Evolutionary conservation across 225 moss, liverwort and hornwort genomes (phyloP).

Genomic region (Rhytidiadelphus loreus): DNA sequence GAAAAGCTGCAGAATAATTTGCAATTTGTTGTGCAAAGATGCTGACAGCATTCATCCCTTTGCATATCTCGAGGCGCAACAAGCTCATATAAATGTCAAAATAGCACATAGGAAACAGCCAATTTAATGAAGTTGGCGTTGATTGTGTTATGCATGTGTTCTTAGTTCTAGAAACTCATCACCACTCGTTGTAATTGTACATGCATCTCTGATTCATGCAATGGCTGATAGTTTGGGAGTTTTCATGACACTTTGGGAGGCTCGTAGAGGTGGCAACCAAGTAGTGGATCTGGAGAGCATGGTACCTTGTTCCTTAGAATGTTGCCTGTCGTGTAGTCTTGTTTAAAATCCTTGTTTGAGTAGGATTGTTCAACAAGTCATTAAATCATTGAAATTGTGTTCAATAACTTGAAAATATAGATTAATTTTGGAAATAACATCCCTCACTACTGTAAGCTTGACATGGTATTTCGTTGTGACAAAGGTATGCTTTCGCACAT

Average conservation of each 20-base stretch:
- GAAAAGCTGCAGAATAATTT: not conserved
- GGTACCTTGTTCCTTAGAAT: not conserved
- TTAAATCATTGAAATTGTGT: not conserved
- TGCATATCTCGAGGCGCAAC: not conserved
- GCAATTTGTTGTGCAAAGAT: not conserved
- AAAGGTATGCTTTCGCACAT: not conserved
- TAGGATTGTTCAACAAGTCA: not conserved
- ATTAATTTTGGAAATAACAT: not conserved
- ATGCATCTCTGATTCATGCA: not conserved
- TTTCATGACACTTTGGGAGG: not conserved
- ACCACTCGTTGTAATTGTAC: not conserved
- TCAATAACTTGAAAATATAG: not conserved
- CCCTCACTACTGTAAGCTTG: not conserved
- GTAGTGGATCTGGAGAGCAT: not conserved
- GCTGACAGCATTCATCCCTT: not conserved
- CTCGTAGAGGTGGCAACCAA: not conserved
- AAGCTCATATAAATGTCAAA: not conserved
- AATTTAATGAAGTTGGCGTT: not conserved
- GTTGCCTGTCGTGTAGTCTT: no score
- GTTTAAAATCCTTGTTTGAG: not conserved
- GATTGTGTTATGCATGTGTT: not conserved
- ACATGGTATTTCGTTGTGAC: not conserved
- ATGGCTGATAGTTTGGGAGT: not conserved
- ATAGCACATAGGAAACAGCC: not conserved
- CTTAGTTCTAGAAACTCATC: not conserved